Conservation (phyloP, 305 asterid species). For the Rubia peregrina region DNA sequence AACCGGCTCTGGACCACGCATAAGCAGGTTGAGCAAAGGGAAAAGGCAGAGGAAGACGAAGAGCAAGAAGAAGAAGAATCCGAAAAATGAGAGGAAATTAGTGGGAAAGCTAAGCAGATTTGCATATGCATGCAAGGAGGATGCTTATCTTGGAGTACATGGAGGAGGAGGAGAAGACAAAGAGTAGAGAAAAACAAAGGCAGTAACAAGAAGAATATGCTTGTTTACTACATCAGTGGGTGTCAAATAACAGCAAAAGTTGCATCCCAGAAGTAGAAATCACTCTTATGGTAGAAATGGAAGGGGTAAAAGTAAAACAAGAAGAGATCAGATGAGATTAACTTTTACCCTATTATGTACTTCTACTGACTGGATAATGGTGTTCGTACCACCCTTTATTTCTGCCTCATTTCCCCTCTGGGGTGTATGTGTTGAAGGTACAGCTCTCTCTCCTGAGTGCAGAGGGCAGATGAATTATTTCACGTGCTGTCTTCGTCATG, state of each 20-base stretch:
- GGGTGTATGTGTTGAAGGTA: neutral
- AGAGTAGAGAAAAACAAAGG: constrained; percentile 21
- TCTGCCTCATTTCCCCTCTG: neutral
- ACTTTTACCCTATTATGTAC: neutral
- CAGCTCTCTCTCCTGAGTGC: neutral
- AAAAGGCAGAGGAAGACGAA: constrained; percentile 26
- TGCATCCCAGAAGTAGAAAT: constrained; percentile 12
- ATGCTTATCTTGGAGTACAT: constrained; percentile 44
- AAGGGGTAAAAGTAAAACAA: constrained; percentile 1
- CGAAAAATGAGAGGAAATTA: constrained; percentile 27
- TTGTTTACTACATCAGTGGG: constrained; percentile 42
- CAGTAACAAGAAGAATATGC: constrained; percentile 20
- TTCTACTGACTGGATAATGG: neutral
- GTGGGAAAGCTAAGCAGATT: constrained; percentile 23
- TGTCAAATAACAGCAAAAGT: constrained; percentile 23
- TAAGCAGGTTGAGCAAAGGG: constrained; percentile 33
- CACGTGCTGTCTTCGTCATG: neutral
- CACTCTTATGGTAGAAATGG: neutral
- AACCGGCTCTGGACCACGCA: neutral
- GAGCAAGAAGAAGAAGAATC: constrained; percentile 18
- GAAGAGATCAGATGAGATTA: neutral
- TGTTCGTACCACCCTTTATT: neutral
- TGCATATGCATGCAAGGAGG: constrained; percentile 38
- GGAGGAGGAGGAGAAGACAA: constrained; percentile 35
- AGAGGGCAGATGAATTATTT: neutral